Evolutionary conservation across 345 rosid species (phyloP).

Genomic region (Citrus glauca): DNA sequence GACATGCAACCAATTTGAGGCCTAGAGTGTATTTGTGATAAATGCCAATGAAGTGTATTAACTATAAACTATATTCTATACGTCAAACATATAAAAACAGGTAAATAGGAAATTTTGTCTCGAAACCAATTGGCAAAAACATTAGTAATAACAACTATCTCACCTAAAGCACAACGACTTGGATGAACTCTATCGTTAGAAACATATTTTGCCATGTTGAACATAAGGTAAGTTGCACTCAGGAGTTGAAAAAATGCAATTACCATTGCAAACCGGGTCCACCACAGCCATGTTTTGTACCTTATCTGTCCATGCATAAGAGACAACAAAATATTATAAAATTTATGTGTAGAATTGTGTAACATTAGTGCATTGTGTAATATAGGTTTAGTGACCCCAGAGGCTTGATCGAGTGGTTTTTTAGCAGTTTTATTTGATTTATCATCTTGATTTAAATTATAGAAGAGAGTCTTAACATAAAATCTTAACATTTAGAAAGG

Average conservation of each 20-base stretch:
- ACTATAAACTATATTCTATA: too few relatives aligned
- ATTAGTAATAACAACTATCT: neutral
- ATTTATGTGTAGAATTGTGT: too few relatives aligned
- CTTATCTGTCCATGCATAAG: conserved; percentile 41
- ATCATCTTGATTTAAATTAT: too few relatives aligned
- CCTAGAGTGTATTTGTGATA: too few relatives aligned
- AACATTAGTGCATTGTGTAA: too few relatives aligned
- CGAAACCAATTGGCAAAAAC: neutral
- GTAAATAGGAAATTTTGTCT: neutral
- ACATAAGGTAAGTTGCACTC: conserved; percentile 61
- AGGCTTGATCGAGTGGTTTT: too few relatives aligned
- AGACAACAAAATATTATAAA: neutral
- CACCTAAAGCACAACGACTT: conserved; percentile 57
- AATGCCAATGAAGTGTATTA: too few relatives aligned
- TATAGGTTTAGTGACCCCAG: too few relatives aligned
- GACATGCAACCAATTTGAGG: too few relatives aligned
- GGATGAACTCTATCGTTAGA: conserved; percentile 35
- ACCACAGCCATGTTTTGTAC: conserved; percentile 83
- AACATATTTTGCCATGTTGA: conserved; percentile 40
- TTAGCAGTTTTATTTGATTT: accelerated
- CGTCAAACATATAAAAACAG: neutral
- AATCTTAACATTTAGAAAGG: too few relatives aligned
- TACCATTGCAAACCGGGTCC: conserved; percentile 61
- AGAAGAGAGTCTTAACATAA: too few relatives aligned
- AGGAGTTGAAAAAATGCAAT: conserved; percentile 59